These are phyloP conservation scores for Umbellularia californica DNA, from an alignment of 164 flowering plant species.

Conservation along the genomic window DNA sequence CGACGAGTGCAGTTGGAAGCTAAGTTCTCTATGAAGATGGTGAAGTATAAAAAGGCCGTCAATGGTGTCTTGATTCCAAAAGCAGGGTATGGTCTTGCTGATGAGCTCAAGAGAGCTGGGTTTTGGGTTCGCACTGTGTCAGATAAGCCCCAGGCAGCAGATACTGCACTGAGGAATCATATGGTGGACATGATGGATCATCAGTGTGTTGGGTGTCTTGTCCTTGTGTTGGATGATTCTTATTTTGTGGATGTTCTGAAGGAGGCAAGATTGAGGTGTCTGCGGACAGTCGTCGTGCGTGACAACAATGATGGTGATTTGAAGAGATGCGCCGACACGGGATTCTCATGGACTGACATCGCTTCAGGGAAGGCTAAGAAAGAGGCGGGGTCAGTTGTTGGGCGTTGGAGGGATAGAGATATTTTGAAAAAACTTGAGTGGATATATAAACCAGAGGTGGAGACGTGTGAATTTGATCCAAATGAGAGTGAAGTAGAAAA, in stretches of 20 bases:
- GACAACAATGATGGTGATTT: slow-evolving; percentile 57
- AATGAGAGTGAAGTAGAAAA: slow-evolving; percentile 23
- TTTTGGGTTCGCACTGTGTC: slow-evolving; percentile 58
- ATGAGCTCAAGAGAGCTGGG: slow-evolving; percentile 79
- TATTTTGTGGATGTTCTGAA: slow-evolving; percentile 61
- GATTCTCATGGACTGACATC: slow-evolving; percentile 74
- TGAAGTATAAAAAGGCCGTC: slow-evolving; percentile 62
- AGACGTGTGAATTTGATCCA: slow-evolving; percentile 14
- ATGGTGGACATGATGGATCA: slow-evolving; percentile 75
- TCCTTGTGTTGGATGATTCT: slow-evolving; percentile 84
- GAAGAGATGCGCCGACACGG: slow-evolving; percentile 69
- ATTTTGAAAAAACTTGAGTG: slow-evolving; percentile 73
- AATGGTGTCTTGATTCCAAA: slow-evolving; percentile 59
- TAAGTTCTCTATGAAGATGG: slow-evolving; percentile 76
- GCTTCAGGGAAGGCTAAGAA: slow-evolving; percentile 74
- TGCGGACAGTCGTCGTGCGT: slow-evolving; percentile 84
- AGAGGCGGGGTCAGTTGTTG: slow-evolving; percentile 62
- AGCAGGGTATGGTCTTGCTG: slow-evolving; percentile 68
- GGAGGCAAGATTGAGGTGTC: slow-evolving; percentile 68
- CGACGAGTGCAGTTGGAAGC: slow-evolving; percentile 60
- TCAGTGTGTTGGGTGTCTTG: slow-evolving; percentile 50
- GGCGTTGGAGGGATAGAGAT: slow-evolving; percentile 75
- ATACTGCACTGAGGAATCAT: slow-evolving; percentile 55
- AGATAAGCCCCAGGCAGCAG: slow-evolving; percentile 68
- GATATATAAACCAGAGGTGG: slow-evolving; percentile 53